These are phyloP conservation scores for Penicillium macrosclerotiorum DNA, from an alignment of 495 filamentous ascomycete genomes.

Conservation along the genomic window DNA sequence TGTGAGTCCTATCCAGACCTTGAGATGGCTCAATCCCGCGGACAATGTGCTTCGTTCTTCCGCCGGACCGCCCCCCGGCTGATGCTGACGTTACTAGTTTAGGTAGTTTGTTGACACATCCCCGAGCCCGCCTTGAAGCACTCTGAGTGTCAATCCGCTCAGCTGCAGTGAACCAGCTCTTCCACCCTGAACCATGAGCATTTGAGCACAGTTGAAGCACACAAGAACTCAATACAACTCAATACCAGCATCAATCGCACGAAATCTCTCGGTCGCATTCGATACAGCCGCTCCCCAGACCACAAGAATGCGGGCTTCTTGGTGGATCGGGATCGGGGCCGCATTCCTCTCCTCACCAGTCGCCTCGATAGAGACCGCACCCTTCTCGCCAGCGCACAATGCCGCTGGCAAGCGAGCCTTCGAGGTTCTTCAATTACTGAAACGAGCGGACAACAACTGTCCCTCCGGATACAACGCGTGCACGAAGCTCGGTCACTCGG, in stretches of 20 bases:
- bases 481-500: slow-evolving; percentile 44
- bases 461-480: slow-evolving; percentile 52
- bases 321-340: slow-evolving; percentile 39
- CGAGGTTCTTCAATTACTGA: slow-evolving; percentile 39
- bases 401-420: slow-evolving; percentile 30
- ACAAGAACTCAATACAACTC: background rate
- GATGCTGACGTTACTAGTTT: slow-evolving; percentile 29
- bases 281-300: slow-evolving; percentile 4
- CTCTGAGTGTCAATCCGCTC: too few species aligned
- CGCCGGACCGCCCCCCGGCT: background rate
- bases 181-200: slow-evolving; percentile 13
- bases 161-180: slow-evolving; percentile 9
- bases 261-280: slow-evolving; percentile 5
- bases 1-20: background rate
- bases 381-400: slow-evolving; percentile 28
- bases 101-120: slow-evolving; percentile 46
- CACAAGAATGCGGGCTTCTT: slow-evolving; percentile 38
- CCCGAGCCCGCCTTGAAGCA: too few species aligned
- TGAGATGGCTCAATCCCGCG: background rate
- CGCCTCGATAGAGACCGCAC: slow-evolving; percentile 27
- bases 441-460: slow-evolving; percentile 45
- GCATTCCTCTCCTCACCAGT: slow-evolving; percentile 36
- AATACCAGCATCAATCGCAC: background rate
- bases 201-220: slow-evolving; percentile 1
- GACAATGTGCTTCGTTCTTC: background rate